Percentiles rank a stretch among this genome's conserved stretches.
These are phyloP conservation scores for Talaromyces sp. DNA, from an alignment of 2,329 filamentous ascomycete species.

Conservation along the genomic window DNA sequence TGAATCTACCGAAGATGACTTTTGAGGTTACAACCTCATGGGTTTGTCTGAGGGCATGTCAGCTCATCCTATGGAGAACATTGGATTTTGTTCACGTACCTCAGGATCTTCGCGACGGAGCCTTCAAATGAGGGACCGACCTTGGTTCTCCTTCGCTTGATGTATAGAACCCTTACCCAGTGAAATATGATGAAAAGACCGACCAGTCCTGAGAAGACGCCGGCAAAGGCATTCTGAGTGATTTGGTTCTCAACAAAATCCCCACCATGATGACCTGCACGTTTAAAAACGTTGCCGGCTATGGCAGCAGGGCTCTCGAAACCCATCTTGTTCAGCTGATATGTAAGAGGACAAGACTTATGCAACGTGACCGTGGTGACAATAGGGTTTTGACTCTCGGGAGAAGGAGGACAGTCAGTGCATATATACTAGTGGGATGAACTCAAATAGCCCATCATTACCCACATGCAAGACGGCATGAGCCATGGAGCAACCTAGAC, in stretches of 20 bases:
- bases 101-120: neutral
- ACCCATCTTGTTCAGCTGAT: neutral
- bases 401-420: neutral
- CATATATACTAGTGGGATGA: neutral
- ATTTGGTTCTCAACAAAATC: neutral
- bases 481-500: neutral
- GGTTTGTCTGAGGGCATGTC: neutral
- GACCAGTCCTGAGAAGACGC: neutral
- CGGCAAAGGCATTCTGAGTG: neutral
- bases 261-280: neutral
- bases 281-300: neutral
- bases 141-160: neutral
- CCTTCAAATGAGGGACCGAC: neutral
- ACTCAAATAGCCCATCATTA: neutral
- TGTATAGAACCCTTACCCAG: neutral
- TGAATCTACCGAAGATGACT: conserved; percentile 3
- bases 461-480: neutral
- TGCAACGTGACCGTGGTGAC: neutral
- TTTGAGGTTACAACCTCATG: neutral
- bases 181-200: neutral
- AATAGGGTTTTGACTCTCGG: neutral
- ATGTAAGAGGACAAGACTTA: neutral
- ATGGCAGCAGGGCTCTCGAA: neutral
- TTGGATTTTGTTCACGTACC: neutral
- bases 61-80: neutral